Base-by-base conservation (phyloP, 2,329 filamentous ascomycete species). In the Lecanoromycetidae sp. region DNA sequence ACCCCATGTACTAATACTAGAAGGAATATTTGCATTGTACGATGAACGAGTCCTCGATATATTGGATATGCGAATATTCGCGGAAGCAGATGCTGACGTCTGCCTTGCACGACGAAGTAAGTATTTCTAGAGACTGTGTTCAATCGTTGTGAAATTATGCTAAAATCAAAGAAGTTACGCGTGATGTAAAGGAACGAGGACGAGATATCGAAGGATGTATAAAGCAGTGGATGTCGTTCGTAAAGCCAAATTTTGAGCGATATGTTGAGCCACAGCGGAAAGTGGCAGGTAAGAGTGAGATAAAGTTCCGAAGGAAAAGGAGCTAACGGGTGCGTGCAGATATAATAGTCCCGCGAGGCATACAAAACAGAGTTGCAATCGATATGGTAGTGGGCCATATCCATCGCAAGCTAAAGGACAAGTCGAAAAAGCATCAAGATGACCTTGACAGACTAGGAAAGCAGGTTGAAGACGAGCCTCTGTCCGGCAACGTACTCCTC, bases 51-150 rank as follows among this genome's bases (percentile, higher is more conserved):
- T 98, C 4, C 68, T 91, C 50, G 84, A 93, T 15, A 69, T 98
- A 55, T 70, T 96, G 53, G 91, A 98, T 64, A 84, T 96, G 71
- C 93, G 86, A 83, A 93, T 98, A 44, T 98, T 94, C 62, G 93
- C 91, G 50, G 91, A 96, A 65, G 93, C 91, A 33, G 91, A 98
- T 64, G 82, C 84, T 53, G 91, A 98, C 64, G 84, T 93, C 2
- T 98, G 91, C 61, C 72, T 98, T 39, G 90, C 88, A 22, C 75
- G 90, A 65, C 75, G 90, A 76, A 79, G 87, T 93, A 68, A 62
- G 80, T 57, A 20, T 35, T 9, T 5, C 13, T 23, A 6, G 8
- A 43, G 9, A 19, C 25, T 25, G 8, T 20, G 35, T 15, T 9
- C 13, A 13, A 22, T 9, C n/a, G 12, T 10, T 13, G 20, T 26